Evolutionary conservation across 106 monocot species (phyloP), one percentile per base, ranked within the genome.

Genomic region (Agapanthus africanus): DNA sequence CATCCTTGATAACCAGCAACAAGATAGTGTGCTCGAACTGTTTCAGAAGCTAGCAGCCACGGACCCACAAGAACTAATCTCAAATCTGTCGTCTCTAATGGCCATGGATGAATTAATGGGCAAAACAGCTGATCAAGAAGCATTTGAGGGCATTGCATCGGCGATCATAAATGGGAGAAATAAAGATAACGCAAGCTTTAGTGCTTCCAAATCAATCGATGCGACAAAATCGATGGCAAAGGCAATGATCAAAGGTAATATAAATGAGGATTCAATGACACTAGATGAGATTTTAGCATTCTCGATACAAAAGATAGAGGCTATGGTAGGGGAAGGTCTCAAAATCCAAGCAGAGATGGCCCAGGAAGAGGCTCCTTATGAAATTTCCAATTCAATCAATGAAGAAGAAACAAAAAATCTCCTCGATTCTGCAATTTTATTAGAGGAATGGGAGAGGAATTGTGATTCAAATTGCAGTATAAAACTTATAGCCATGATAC

Each of bases 261-360:
- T 65, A 22, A 65, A 71, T 2, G 79, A 77, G 41, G 77, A 79
- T 9, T 71, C 86, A 1, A 40, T 82, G 27, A 49, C 68, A 16
- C 52, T 78, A 40, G 84, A 86, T 28, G 86, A 87, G 9, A 64
- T 90, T 8, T 73, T 93, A 15, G 46, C 73, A 11, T 81, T 74
- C 68, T 77, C 81, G 2, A 16, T 90, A 68, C 89, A 2, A 87
- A n/a, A n/a, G n/a, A n/a, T n/a, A n/a, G n/a, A n/a, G n/a, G n/a
- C n/a, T n/a, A n/a, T 93, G 89, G 79, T 86, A 16, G 67, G 89
- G 4, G 84, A 90, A 28, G 86, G 81, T 4, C 76, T 93, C 21
- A 86, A 84, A 47, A 60, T 93, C 47, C 86, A 93, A 61, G 89
- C 89, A 8, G 84, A 75, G 26, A 66, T 90, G 71, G 62, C 75